A percentile compares a stretch with the other conserved stretches of the same genome.
Evolutionary conservation across 2,329 filamentous ascomycete genomes (phyloP).

Genomic region (Cordyceps cicadae): DNA sequence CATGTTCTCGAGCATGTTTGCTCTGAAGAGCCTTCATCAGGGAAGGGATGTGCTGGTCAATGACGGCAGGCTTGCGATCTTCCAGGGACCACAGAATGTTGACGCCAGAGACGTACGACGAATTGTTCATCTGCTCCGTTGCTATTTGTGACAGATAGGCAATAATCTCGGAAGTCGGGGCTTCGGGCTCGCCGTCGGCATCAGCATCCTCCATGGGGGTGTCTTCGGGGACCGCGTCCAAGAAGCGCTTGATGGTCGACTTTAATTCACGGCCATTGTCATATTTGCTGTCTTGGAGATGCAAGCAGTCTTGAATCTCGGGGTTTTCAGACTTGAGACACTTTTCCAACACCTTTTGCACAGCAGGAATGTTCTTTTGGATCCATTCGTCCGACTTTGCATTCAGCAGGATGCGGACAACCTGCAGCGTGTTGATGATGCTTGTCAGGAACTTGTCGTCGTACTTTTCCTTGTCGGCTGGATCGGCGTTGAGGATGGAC

Average conservation of each 20-base stretch:
- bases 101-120: conserved; percentile 78
- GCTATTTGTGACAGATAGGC: conserved; percentile 77
- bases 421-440: conserved; percentile 89
- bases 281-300: conserved; percentile 61
- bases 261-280: conserved; percentile 64
- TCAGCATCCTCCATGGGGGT: conserved; percentile 63
- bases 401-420: conserved; percentile 81
- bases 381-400: conserved; percentile 90
- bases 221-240: conserved; percentile 81
- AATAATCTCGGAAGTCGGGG: conserved; percentile 78
- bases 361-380: conserved; percentile 60
- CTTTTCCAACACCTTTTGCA: conserved; percentile 88
- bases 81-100: conserved; percentile 91
- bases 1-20: conserved; percentile 89
- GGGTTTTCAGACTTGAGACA: conserved; percentile 78
- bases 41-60: conserved; percentile 79
- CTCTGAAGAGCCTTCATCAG: conserved; percentile 90
- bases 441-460: conserved; percentile 77
- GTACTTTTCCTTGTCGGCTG: conserved; percentile 59
- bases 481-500: conserved; percentile 49
- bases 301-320: conserved; percentile 88
- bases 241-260: conserved; percentile 69
- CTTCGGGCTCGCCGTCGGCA: conserved; percentile 75
- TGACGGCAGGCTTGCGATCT: conserved; percentile 72
- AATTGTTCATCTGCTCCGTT: conserved; percentile 74